Percentiles rank a stretch among this genome's conserved stretches.
phyloP scores from a whole-genome alignment of 306 rosid species.

The Luffa acutangula region DNA sequence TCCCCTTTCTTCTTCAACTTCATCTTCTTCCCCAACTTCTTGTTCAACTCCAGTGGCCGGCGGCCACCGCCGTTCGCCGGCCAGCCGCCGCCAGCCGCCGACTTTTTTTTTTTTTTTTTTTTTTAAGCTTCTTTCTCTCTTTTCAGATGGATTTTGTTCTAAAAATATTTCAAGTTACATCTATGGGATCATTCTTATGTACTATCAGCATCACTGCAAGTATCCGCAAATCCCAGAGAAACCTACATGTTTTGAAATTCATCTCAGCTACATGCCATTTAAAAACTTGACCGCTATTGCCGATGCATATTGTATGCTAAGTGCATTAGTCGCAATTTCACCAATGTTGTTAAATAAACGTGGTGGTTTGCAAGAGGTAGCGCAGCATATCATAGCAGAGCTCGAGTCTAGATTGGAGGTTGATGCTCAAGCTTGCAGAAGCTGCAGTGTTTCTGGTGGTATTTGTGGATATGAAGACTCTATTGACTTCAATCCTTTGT shows the following conservation, averaged over 20 bases:
- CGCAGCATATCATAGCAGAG: neutral
- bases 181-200: neutral
- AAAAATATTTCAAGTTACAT: neutral
- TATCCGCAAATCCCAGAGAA: neutral
- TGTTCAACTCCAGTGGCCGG: too few species aligned
- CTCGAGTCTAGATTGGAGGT: slow-evolving; percentile 28
- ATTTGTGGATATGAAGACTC: slow-evolving; percentile 25
- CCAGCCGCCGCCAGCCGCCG: too few species aligned
- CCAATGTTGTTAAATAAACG: neutral
- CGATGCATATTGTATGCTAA: neutral
- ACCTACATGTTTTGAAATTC: neutral
- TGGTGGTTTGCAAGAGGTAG: neutral
- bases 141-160: too few species aligned
- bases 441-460: slow-evolving; percentile 18
- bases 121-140: too few species aligned
- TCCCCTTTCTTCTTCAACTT: too few species aligned
- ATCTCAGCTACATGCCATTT: neutral
- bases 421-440: slow-evolving; percentile 21
- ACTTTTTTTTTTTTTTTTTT: too few species aligned
- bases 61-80: too few species aligned
- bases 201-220: neutral
- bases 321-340: neutral
- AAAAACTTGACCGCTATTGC: neutral
- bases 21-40: too few species aligned
- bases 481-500: neutral